Evolutionary conservation across 2,329 filamentous ascomycete species (phyloP).

Genomic region (Arthroderma sp.): DNA sequence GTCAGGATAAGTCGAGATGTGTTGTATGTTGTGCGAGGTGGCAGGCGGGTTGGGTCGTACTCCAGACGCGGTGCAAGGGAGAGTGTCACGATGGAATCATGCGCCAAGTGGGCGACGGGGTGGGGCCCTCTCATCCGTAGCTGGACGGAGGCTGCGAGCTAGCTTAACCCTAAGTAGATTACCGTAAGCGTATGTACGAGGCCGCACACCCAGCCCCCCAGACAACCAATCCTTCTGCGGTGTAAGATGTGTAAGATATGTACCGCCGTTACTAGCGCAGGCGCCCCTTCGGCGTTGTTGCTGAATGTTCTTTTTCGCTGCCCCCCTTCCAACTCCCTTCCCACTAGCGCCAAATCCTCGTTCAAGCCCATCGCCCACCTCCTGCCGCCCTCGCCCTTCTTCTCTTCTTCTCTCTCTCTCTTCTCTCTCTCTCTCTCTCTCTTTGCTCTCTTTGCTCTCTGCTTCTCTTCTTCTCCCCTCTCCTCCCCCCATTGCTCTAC

Average conservation of each 20-base stretch:
- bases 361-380: constrained; percentile 10
- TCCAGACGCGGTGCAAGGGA: too few species aligned
- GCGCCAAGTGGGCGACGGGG: constrained; percentile 7
- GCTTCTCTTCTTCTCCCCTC: constrained; percentile 7
- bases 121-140: not conserved
- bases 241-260: too few species aligned
- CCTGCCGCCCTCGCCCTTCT: constrained; percentile 2
- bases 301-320: not conserved
- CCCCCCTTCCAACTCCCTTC: constrained; percentile 9
- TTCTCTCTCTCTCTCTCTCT: constrained; percentile 5
- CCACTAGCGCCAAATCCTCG: constrained; percentile 14
- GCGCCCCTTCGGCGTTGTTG: constrained; percentile 6
- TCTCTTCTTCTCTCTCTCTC: constrained; percentile 7
- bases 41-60: not conserved
- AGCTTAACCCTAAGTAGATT: constrained; percentile 3
- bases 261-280: too few species aligned
- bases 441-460: constrained; percentile 6
- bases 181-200: too few species aligned
- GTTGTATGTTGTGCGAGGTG: not conserved
- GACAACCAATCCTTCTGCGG: too few species aligned
- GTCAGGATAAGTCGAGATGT: not conserved
- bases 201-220: too few species aligned
- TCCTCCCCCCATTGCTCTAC: constrained; percentile 6
- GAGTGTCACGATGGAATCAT: constrained; percentile 2
- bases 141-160: not conserved